phyloP scores from a whole-genome alignment of 1,284 basidiomycete species.

The Crepidotus sp. region DNA sequence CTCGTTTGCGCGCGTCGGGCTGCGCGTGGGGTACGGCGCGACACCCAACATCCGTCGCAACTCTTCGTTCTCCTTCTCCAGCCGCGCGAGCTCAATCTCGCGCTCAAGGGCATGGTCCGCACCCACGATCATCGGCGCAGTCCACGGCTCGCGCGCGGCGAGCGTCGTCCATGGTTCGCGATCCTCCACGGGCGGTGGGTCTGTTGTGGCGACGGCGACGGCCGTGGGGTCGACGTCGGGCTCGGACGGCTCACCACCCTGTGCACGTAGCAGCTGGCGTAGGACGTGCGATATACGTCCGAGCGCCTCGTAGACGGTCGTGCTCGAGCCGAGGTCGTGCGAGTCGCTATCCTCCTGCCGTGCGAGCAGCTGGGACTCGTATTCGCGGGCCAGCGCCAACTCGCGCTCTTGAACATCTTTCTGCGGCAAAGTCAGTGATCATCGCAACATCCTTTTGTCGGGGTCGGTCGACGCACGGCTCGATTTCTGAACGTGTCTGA shows the following conservation, averaged over 20 bases:
- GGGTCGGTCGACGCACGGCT: slow-evolving; percentile 76
- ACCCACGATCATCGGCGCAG: slow-evolving; percentile 23
- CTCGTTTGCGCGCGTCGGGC: background rate
- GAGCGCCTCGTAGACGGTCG: slow-evolving; percentile 61
- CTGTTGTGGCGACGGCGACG: slow-evolving; percentile 12
- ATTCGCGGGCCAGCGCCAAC: slow-evolving; percentile 83
- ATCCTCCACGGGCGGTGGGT: slow-evolving; percentile 14
- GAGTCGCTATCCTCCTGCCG: slow-evolving; percentile 68
- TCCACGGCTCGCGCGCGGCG: slow-evolving; percentile 30
- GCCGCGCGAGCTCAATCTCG: slow-evolving; percentile 75
- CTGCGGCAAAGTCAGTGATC: slow-evolving; percentile 32
- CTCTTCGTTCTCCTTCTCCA: slow-evolving; percentile 81
- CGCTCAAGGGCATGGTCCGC: slow-evolving; percentile 76
- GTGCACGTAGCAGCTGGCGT: slow-evolving; percentile 62
- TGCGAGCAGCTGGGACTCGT: slow-evolving; percentile 75
- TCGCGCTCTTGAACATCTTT: slow-evolving; percentile 93
- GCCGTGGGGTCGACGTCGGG: slow-evolving; percentile 8
- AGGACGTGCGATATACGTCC: slow-evolving; percentile 67
- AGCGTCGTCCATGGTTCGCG: slow-evolving; percentile 18
- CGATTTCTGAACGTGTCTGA: slow-evolving; percentile 68
- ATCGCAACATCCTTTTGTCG: too few relatives aligned
- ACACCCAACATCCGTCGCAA: slow-evolving; percentile 61
- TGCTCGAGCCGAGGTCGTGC: slow-evolving; percentile 52
- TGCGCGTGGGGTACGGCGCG: slow-evolving; percentile 20
- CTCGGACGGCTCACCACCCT: slow-evolving; percentile 61